Base-by-base conservation (phyloP, 352 stramenopile genomes). In the Aphanomyces euteiches region DNA sequence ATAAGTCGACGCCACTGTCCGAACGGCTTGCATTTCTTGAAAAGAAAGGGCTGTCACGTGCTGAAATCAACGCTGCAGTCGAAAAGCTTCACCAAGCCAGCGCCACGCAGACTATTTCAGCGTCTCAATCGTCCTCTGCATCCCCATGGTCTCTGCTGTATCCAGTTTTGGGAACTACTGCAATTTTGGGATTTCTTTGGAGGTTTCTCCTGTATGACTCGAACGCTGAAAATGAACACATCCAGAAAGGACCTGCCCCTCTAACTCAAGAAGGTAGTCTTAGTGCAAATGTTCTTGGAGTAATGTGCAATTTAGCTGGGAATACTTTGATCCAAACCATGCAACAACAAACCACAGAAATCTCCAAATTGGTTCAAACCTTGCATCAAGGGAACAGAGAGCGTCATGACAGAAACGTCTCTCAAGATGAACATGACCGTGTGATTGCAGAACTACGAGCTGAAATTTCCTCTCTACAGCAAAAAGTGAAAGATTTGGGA, bases 21-120 rank as follows among this genome's bases (percentile, higher is more conserved):
- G 84, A 93, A 72, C 84, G 85, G 43, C 79, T 92, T 64, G 82
- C 77, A 10, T 93, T 93, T 69, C 72, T 93, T 38, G 85, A 92
- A 73, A 80, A 86, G 48, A 93, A 93, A 72, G 85, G 85, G 3
- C 79, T 93, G 80, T 89, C 79, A 10, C 89, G 90, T 56, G 79
- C 91, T 59, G 85, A 90, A 73, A 92, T 92, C 53, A 84, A 92
- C 67, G 79, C 89, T 70, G 79, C 85, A 19, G 88, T 93, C 17
- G 84, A 93, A 61, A 77, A 80, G 34, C 74, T 84, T 59, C 77
- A 90, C 48, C 84, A 77, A 41, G 66, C 47, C 45, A 56, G 12
- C 21, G 17, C 56, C 21, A 5, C 40, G 3, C 45, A 17, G 34
- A 37, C 40, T 17, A 53, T 19, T 28, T 21, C 6, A 41, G 58